These are phyloP conservation scores for Eutypa lata DNA, from an alignment of 2,329 filamentous ascomycete species.

Conservation along the genomic window DNA sequence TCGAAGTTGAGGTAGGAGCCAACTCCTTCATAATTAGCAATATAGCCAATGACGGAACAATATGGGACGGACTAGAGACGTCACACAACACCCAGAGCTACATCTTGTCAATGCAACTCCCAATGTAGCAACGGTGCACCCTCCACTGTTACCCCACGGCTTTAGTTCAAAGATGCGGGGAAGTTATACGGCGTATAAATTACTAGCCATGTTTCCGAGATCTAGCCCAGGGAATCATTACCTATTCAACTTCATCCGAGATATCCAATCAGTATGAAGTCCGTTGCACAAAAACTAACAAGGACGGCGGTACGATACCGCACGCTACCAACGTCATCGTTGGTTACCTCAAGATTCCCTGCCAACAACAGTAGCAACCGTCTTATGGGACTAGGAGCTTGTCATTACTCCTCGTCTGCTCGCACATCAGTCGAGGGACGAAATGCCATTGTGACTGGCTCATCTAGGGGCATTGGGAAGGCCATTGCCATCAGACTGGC, in stretches of 20 bases:
- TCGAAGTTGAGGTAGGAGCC: too few species aligned
- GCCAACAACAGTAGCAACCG: background rate
- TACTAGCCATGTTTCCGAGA: background rate
- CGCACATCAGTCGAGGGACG: conserved; percentile 11
- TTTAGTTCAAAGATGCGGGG: too few species aligned
- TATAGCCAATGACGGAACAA: too few species aligned
- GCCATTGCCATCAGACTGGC: conserved; percentile 63
- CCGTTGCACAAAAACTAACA: background rate
- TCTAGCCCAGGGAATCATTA: background rate
- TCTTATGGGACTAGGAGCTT: background rate
- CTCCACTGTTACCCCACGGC: too few species aligned
- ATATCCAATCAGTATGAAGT: background rate
- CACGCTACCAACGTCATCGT: background rate
- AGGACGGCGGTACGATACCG: background rate
- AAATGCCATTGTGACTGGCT: conserved; percentile 27
- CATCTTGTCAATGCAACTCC: too few species aligned
- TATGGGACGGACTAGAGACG: too few species aligned
- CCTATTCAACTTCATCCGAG: background rate
- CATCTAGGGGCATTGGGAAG: conserved; percentile 47
- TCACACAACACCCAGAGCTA: too few species aligned
- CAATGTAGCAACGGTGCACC: too few species aligned
- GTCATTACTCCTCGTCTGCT: conserved; percentile 18
- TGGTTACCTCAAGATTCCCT: too few species aligned
- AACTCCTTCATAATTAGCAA: too few species aligned
- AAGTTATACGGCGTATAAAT: too few species aligned